Evolutionary conservation across 164 flowering plant genomes (phyloP).

Genomic region (Piper betle): DNA sequence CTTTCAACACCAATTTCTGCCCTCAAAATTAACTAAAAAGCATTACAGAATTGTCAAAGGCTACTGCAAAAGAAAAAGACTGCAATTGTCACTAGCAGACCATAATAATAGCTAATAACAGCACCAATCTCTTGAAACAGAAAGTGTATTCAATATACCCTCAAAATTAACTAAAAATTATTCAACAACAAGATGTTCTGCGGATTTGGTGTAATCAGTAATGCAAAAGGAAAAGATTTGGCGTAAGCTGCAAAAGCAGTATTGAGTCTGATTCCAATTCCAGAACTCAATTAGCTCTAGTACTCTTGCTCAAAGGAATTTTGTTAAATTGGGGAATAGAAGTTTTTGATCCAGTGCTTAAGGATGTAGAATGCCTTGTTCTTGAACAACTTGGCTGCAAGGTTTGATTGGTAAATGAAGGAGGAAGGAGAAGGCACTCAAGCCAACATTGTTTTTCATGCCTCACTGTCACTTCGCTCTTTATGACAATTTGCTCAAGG

Average conservation of each 20-base stretch:
- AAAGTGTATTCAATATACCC: too few relatives aligned
- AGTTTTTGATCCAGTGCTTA: slow-evolving; percentile 78
- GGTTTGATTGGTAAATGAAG: slow-evolving; percentile 58
- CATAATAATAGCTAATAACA: too few relatives aligned
- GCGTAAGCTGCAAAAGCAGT: slow-evolving; percentile 92
- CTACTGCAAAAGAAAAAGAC: too few relatives aligned
- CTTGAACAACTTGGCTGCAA: slow-evolving; percentile 48
- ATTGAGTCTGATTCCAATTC: slow-evolving; percentile 60
- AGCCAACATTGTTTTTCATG: slow-evolving; percentile 79
- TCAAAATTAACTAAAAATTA: too few relatives aligned
- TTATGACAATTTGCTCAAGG: slow-evolving; percentile 59
- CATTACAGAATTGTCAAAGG: too few relatives aligned
- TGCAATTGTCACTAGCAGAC: too few relatives aligned
- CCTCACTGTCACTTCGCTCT: slow-evolving; percentile 80
- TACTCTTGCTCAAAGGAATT: slow-evolving; percentile 48
- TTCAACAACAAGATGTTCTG: too few relatives aligned
- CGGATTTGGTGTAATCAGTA: too few relatives aligned
- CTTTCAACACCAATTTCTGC: too few relatives aligned
- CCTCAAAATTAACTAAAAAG: too few relatives aligned
- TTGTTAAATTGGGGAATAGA: slow-evolving; percentile 67
- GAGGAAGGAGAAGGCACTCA: slow-evolving; percentile 43
- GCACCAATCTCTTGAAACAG: too few relatives aligned
- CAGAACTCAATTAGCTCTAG: slow-evolving; percentile 62
- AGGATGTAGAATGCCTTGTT: slow-evolving; percentile 47
- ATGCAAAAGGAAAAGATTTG: too few relatives aligned